Base-by-base conservation (phyloP, 129 eudicot species). In the Mikania micrantha region DNA sequence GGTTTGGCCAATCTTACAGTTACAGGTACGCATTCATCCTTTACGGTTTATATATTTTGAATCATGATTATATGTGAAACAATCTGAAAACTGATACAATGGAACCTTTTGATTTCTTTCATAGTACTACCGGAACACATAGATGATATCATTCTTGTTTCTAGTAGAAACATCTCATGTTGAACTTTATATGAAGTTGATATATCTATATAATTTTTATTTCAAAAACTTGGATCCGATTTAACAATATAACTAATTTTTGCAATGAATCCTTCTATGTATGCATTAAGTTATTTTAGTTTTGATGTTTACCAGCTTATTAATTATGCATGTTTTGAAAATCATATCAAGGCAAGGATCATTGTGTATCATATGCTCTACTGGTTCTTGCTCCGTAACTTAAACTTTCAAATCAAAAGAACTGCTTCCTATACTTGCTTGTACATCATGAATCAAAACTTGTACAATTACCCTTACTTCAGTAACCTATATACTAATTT, bases 1-100 rank as follows among this genome's bases (percentile, higher is more conserved):
- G 97, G 97, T 50, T 76, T 90, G 84, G 95, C 85, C 22, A 90
- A 90, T 84, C 95, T 90, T 39, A 74, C 97, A n/a, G 81, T 86
- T 71, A 67, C 91, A 79, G 96, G 96, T 90, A 63, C 57, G 67
- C 47, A 54, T 73, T 80, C 53, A 3, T 56, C 56, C 50, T 75
- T 62, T 40, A 32, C 11, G 32, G 24, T 72, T 44, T 1, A 24
- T 25, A 21, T 45, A 20, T 17, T 60, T 21, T 19, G 1, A 9
- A 34, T 72, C 60, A 42, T 60, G 68, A 67, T 72, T 34, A 31
- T 69, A 45, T 72, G 76, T 71, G 76, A 71, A 58, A 56, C 59
- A 28, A 67, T 57, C 32, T 12, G 25, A 67, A 8, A 17, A 67
- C 47, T 31, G 47, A 47, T 49, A 9, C 22, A 9, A 17, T 64